Base-by-base conservation (phyloP, 2,329 filamentous ascomycete species). In the Coniosporium tulheliwenetii region DNA sequence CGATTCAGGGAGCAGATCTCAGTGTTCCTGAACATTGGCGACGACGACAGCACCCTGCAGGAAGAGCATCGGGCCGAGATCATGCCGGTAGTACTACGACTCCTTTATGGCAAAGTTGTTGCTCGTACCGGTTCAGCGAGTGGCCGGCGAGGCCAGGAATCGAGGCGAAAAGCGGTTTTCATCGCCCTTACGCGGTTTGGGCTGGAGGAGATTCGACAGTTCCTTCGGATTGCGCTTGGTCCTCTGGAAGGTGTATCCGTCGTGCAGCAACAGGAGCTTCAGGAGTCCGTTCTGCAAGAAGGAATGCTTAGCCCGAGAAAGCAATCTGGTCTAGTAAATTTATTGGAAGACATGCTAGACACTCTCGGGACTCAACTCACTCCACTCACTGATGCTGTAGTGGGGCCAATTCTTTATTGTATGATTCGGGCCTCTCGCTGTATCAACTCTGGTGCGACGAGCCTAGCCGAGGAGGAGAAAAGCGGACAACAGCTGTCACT, bases 1-100 rank as follows among this genome's bases (percentile, higher is more conserved):
- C 75, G 84, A 38, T 94, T 96, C 62, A 85, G 86, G 53, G 91
- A 96, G 52, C 89, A 96, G 56, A 71, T 98, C n/a, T 81, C 85
- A 0, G 77, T 91, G 4, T 81, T 98, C 47, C 72, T 98, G 40
- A 81, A 85, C 52, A 74, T 81, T 12, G 79, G 83, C 13, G 54
- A 63, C 16, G 65, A 75, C 33, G 66, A 73, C 44, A 77, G 77
- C 43, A 62, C 79, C 41, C 81, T 95, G 47, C 77, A 79, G 48
- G 65, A 77, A 5, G 75, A 81, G 39, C 85, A 98, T 53, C 76
- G 81, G 8, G 53, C 65, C 3, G 73, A 77, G 37, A 61, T 95
- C 31, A 84, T 96, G 70, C 89, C 91, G 1, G 75, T 98, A 5
- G 68, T 98, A 19, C 71, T 98, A 30, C 75, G 87, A 38, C 63